A percentile compares a stretch with the other conserved stretches of the same genome.
Conservation (phyloP, 2,329 filamentous ascomycete genomes). For the Colletotrichum australisinense region DNA sequence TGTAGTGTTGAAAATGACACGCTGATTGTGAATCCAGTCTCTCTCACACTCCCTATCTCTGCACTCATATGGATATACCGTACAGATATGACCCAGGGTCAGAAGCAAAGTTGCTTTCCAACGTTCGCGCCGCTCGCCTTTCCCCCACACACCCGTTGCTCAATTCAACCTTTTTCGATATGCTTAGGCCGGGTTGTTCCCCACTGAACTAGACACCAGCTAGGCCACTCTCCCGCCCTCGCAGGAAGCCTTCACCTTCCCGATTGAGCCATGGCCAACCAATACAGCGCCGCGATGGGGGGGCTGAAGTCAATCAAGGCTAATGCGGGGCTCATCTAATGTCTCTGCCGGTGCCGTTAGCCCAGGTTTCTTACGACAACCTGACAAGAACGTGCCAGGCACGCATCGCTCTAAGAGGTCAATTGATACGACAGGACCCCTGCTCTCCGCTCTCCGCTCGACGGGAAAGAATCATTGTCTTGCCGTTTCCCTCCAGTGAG, state of each 20-base stretch:
- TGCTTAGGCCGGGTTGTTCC: not conserved
- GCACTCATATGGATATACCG: too few species aligned
- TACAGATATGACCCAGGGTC: not conserved
- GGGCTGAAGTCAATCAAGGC: not conserved
- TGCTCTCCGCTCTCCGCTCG: slow-evolving; percentile 4
- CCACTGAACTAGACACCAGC: slow-evolving; percentile 25
- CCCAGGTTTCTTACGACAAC: not conserved
- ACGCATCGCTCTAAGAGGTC: slow-evolving; percentile 35
- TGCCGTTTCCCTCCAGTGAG: slow-evolving; percentile 24
- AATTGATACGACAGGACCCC: slow-evolving; percentile 36
- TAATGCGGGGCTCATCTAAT: not conserved
- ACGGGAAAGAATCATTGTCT: not conserved
- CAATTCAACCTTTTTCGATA: not conserved
- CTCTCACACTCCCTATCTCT: not conserved
- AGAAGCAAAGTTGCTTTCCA: slow-evolving; percentile 8
- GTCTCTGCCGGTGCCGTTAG: not conserved
- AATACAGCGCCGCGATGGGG: not conserved
- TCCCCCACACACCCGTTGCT: not conserved
- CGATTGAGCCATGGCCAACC: slow-evolving; percentile 19
- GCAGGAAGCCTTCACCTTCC: slow-evolving; percentile 28
- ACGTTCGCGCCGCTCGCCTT: not conserved
- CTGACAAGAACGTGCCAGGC: slow-evolving; percentile 36
- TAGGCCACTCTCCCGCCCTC: slow-evolving; percentile 29
- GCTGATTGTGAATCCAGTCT: not conserved
- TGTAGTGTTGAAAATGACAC: not conserved